phyloP scores from a whole-genome alignment of 495 filamentous ascomycete species.

The Clohesyomyces aquaticus region DNA sequence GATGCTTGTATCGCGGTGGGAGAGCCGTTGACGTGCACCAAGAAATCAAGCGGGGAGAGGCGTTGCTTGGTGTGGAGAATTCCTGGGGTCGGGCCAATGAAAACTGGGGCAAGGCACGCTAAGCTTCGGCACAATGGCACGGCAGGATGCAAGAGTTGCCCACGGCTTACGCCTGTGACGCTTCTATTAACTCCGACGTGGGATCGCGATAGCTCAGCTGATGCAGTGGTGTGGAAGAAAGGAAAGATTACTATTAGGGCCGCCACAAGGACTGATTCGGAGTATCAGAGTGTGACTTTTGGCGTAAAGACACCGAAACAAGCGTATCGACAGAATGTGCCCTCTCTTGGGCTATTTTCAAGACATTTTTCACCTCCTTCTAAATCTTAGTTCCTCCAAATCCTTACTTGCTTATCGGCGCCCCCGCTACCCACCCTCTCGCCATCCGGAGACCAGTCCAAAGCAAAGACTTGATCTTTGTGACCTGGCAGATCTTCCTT shows the following conservation, averaged over 20 bases:
- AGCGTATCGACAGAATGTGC: neutral
- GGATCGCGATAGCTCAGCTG: too few relatives aligned
- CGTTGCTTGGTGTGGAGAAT: neutral
- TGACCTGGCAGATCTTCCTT: slow-evolving; percentile 89
- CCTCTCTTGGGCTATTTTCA: neutral
- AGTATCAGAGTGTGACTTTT: too few relatives aligned
- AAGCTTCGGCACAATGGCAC: neutral
- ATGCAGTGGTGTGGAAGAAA: too few relatives aligned
- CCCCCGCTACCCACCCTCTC: slow-evolving; percentile 85
- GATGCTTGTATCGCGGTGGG: neutral
- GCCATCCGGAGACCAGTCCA: slow-evolving; percentile 91
- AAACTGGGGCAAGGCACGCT: neutral
- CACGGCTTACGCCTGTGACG: neutral
- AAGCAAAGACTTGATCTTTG: slow-evolving; percentile 90
- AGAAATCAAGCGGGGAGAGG: neutral
- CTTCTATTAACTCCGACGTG: neutral
- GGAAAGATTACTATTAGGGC: too few relatives aligned
- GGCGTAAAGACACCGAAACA: neutral
- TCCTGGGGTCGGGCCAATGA: neutral
- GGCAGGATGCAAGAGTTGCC: neutral
- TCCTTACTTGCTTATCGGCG: slow-evolving; percentile 85
- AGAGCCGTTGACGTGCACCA: neutral
- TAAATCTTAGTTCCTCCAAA: slow-evolving; percentile 82
- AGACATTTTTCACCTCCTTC: neutral
- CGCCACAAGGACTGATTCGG: too few relatives aligned